Evolutionary conservation across 805 yeast species (phyloP).

Genomic region (Suhomyces sp.): DNA sequence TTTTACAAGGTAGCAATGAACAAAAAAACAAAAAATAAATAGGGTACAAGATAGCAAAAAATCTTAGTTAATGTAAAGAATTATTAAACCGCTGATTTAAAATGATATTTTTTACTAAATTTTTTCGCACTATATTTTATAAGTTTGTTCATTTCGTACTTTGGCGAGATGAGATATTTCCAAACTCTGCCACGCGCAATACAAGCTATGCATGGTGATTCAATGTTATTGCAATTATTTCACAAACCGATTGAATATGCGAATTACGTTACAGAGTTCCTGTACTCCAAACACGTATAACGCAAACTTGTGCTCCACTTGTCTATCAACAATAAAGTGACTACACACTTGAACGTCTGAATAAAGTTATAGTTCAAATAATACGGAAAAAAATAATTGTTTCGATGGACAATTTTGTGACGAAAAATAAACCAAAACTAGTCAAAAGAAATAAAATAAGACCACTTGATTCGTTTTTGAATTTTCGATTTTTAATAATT

Average conservation of each 20-base stretch:
- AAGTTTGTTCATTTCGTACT: neutral
- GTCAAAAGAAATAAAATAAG: neutral
- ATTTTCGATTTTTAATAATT: too few relatives aligned
- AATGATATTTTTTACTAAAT: neutral
- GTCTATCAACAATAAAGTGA: neutral
- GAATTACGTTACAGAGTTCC: neutral
- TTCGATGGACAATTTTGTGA: neutral
- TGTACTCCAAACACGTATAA: neutral
- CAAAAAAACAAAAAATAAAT: neutral
- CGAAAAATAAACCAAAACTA: neutral
- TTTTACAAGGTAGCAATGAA: neutral
- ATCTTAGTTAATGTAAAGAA: neutral
- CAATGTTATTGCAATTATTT: neutral
- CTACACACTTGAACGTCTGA: neutral
- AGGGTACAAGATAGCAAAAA: neutral
- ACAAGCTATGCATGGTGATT: neutral
- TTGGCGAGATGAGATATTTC: neutral
- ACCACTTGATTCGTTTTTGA: neutral
- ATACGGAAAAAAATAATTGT: neutral
- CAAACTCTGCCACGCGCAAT: neutral
- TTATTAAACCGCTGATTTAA: neutral
- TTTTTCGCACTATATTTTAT: neutral
- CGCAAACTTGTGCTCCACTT: neutral
- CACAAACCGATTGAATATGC: neutral
- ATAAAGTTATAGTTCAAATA: neutral